A percentile compares a stretch with the other conserved stretches of the same genome.
phyloP scores from a whole-genome alignment of 495 filamentous ascomycete species.

The Penicillium roqueforti region DNA sequence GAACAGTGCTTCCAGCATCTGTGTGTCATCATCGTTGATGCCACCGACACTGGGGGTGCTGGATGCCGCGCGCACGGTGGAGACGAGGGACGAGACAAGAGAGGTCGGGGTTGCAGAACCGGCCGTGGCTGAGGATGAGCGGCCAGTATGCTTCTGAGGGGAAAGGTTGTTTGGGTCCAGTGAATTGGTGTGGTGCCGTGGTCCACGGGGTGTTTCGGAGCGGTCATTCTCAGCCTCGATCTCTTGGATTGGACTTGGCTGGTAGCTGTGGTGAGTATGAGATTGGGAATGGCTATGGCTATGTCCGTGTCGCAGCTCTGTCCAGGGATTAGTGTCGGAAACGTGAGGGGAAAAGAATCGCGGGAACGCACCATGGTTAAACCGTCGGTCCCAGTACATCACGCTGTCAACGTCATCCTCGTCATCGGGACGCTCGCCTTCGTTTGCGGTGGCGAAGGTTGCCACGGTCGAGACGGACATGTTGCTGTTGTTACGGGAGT shows the following conservation, averaged over 20 bases:
- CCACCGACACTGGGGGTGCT: constrained; percentile 36
- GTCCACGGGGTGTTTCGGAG: constrained; percentile 18
- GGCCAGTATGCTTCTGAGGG: constrained; percentile 12
- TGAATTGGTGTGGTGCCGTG: constrained; percentile 6
- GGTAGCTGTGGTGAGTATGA: constrained; percentile 18
- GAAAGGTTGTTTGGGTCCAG: background rate
- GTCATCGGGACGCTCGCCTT: constrained; percentile 49
- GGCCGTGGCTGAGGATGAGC: constrained; percentile 27
- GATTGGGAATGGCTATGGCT: background rate
- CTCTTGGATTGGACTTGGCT: constrained; percentile 12
- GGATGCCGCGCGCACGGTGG: constrained; percentile 39
- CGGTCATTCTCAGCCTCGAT: constrained; percentile 12
- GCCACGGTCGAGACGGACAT: constrained; percentile 72
- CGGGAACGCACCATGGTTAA: constrained; percentile 35
- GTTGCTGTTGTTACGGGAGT: constrained; percentile 52
- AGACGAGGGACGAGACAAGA: constrained; percentile 37
- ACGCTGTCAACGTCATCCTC: constrained; percentile 39
- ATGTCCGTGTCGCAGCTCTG: constrained; percentile 32
- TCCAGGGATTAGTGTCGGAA: background rate
- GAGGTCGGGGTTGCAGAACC: constrained; percentile 37
- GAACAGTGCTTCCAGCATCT: constrained; percentile 71
- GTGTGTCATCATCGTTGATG: constrained; percentile 64
- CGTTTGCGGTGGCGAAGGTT: constrained; percentile 79
- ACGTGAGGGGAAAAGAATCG: background rate
- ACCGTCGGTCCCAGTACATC: constrained; percentile 42